phyloP scores from a whole-genome alignment of 495 filamentous ascomycete genomes.

The Penicillium cataractarum region DNA sequence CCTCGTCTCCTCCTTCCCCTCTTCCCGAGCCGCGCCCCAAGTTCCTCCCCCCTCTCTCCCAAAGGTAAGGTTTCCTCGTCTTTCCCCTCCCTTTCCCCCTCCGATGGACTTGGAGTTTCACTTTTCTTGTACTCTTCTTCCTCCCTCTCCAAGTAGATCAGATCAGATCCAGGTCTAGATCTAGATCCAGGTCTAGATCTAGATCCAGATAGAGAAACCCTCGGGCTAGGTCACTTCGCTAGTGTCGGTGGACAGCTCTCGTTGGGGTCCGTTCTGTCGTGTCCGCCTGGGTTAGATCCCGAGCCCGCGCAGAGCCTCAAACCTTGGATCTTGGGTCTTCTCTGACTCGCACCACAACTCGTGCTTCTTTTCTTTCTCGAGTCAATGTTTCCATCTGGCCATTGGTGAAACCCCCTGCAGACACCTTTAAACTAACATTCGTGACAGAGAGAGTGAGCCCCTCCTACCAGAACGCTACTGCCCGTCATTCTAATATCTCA shows the following conservation, averaged over 20 bases:
- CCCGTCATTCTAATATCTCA: neutral
- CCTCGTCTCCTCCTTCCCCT: constrained; percentile 1
- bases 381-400: neutral
- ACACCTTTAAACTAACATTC: no score
- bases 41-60: neutral
- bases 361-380: neutral
- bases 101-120: neutral
- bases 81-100: neutral
- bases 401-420: no score
- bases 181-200: neutral
- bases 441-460: no score
- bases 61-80: neutral
- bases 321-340: neutral
- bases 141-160: neutral
- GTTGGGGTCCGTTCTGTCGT: constrained; percentile 2
- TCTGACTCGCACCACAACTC: neutral
- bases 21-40: neutral
- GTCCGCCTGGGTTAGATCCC: constrained; percentile 8
- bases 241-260: neutral
- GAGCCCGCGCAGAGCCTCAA: constrained; percentile 11
- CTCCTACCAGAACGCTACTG: no score
- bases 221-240: neutral
- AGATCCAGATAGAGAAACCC: neutral
- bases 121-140: neutral
- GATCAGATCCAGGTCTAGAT: neutral